Conservation (phyloP, 139 green algal species). For the Chlorella sp. region DNA sequence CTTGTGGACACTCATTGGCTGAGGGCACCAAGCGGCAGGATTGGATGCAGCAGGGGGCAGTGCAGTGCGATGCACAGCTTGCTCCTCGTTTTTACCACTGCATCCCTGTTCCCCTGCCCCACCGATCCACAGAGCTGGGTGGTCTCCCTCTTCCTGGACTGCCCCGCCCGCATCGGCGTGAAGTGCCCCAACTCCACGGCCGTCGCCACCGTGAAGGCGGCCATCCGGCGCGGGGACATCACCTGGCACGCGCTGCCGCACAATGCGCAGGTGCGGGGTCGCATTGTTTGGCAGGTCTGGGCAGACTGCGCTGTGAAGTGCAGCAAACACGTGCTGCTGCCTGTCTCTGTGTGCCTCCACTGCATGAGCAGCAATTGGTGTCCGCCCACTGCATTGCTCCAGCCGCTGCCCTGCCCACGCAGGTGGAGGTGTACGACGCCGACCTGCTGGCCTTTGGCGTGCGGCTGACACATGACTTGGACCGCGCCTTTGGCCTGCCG, state of each 20-base stretch:
- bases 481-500: slow-evolving; percentile 49
- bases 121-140: slow-evolving; percentile 53
- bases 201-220: slow-evolving; percentile 36
- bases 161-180: slow-evolving; percentile 60
- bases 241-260: slow-evolving; percentile 66
- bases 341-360: too few species aligned
- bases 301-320: too few species aligned
- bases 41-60: too few species aligned
- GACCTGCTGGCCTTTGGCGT: slow-evolving; percentile 53
- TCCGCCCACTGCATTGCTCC: too few species aligned
- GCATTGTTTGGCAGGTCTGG: too few species aligned
- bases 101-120: neutral
- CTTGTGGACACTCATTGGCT: too few species aligned
- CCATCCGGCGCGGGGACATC: slow-evolving; percentile 49
- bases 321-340: too few species aligned
- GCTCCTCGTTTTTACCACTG: neutral
- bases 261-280: slow-evolving; percentile 58
- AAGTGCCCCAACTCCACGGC: slow-evolving; percentile 53
- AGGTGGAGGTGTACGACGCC: slow-evolving; percentile 57
- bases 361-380: too few species aligned
- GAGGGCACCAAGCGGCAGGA: too few species aligned
- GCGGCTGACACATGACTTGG: slow-evolving; percentile 61
- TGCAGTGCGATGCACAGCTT: neutral
- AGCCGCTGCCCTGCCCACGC: neutral
- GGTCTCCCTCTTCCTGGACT: slow-evolving; percentile 70